These are phyloP conservation scores for Trichoderma arundinaceum DNA, from an alignment of 2,329 filamentous ascomycete genomes.

Conservation along the genomic window DNA sequence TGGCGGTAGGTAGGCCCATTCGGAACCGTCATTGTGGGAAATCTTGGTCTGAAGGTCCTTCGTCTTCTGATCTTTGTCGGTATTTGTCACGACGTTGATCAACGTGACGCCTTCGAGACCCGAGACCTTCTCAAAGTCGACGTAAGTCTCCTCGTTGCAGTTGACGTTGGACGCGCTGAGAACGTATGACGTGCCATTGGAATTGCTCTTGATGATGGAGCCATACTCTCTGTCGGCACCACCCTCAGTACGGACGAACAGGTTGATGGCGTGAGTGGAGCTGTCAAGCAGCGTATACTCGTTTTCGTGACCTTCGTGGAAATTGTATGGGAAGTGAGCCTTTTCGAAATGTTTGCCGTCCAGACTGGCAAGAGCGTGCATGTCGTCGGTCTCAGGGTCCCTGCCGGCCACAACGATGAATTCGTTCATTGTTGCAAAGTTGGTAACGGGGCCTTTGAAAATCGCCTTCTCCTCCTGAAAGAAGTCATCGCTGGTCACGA, in stretches of 20 bases:
- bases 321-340: slow-evolving; percentile 84
- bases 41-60: slow-evolving; percentile 92
- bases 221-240: slow-evolving; percentile 72
- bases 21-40: slow-evolving; percentile 92
- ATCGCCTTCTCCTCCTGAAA: slow-evolving; percentile 65
- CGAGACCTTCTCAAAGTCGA: slow-evolving; percentile 95
- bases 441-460: slow-evolving; percentile 67
- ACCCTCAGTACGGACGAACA: slow-evolving; percentile 84
- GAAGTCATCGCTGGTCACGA: slow-evolving; percentile 80
- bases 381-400: slow-evolving; percentile 68
- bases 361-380: slow-evolving; percentile 81
- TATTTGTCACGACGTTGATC: slow-evolving; percentile 83
- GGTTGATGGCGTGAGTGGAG: slow-evolving; percentile 89
- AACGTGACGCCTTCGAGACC: slow-evolving; percentile 89
- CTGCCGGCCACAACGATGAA: slow-evolving; percentile 89
- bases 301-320: slow-evolving; percentile 76
- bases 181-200: slow-evolving; percentile 94
- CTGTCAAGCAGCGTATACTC: slow-evolving; percentile 95
- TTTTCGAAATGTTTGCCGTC: slow-evolving; percentile 83
- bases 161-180: slow-evolving; percentile 83
- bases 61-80: slow-evolving; percentile 71
- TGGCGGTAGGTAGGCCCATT: slow-evolving; percentile 80
- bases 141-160: slow-evolving; percentile 74
- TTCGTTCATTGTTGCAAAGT: slow-evolving; percentile 94
- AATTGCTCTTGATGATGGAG: slow-evolving; percentile 96